phyloP scores from a whole-genome alignment of 164 flowering plant species.

The Dillenia suffruticosa region DNA sequence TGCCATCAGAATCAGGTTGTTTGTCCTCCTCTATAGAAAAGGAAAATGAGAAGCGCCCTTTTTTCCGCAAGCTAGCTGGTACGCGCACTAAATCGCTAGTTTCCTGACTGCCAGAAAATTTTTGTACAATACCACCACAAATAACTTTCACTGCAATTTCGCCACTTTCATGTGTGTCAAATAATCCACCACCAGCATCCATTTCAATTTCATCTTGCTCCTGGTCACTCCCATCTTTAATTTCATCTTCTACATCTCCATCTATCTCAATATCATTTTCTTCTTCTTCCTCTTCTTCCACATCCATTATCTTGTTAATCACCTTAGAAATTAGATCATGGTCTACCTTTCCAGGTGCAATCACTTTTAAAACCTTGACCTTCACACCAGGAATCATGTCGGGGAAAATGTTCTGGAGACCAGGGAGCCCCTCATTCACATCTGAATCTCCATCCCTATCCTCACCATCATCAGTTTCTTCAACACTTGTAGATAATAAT shows the following conservation, averaged over 20 bases:
- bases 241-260: constrained; percentile 46
- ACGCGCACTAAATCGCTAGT: constrained; percentile 50
- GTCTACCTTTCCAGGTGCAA: constrained; percentile 61
- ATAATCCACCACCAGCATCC: constrained; percentile 31
- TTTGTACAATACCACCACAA: constrained; percentile 55
- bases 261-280: constrained; percentile 52
- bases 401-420: constrained; percentile 52
- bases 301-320: constrained; percentile 74
- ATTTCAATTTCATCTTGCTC: constrained; percentile 45
- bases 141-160: constrained; percentile 66
- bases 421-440: constrained; percentile 40
- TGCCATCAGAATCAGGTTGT: constrained; percentile 28
- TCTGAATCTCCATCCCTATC: constrained; percentile 59
- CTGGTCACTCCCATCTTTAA: constrained; percentile 35
- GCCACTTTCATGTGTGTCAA: constrained; percentile 30
- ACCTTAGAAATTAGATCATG: constrained; percentile 62
- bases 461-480: constrained; percentile 54
- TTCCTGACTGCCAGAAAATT: constrained; percentile 32
- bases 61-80: constrained; percentile 68
- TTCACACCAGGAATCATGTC: constrained; percentile 88
- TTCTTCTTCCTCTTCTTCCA: constrained; percentile 73
- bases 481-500: constrained; percentile 27
- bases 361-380: constrained; percentile 73
- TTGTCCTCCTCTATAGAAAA: constrained; percentile 59
- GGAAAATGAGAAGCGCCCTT: constrained; percentile 59